Percentiles rank a stretch among this genome's conserved stretches.
These are phyloP conservation scores for Leccinellum albellum DNA, from an alignment of 768 basidiomycete species.

Conservation along the genomic window DNA sequence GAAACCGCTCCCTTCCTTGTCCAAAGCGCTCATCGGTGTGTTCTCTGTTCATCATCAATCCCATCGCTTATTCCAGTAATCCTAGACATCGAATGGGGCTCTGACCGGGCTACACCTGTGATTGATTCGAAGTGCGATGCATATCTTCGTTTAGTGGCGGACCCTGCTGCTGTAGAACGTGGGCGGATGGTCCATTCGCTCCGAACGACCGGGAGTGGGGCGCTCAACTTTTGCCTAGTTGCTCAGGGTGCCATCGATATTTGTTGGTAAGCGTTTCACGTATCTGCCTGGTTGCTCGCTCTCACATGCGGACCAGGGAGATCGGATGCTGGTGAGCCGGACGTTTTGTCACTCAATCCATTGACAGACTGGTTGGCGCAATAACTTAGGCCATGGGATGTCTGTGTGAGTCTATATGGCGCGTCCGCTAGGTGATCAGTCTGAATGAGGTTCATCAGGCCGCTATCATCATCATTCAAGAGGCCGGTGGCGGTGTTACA, in stretches of 20 bases:
- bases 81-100: constrained; percentile 83
- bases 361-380: not conserved
- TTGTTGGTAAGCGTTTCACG: constrained; percentile 58
- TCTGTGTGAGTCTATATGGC: constrained; percentile 48
- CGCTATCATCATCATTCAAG: constrained; percentile 83
- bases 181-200: constrained; percentile 86
- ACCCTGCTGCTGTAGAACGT: constrained; percentile 49
- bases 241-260: constrained; percentile 86
- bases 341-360: not conserved
- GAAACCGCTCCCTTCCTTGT: constrained; percentile 63
- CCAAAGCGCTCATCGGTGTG: constrained; percentile 68
- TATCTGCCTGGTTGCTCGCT: not conserved
- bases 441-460: constrained; percentile 40
- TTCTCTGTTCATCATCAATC: not conserved
- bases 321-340: constrained; percentile 62
- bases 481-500: constrained; percentile 79
- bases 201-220: constrained; percentile 78
- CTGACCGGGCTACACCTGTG: constrained; percentile 58
- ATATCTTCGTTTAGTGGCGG: constrained; percentile 70
- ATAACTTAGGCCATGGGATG: constrained; percentile 69
- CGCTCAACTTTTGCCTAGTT: constrained; percentile 78
- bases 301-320: constrained; percentile 48
- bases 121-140: constrained; percentile 61
- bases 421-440: not conserved
- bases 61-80: not conserved